Percentiles rank a stretch among this genome's conserved stretches.
These are phyloP conservation scores for Nakataea oryzae DNA, from an alignment of 2,329 filamentous ascomycete genomes.

Conservation along the genomic window DNA sequence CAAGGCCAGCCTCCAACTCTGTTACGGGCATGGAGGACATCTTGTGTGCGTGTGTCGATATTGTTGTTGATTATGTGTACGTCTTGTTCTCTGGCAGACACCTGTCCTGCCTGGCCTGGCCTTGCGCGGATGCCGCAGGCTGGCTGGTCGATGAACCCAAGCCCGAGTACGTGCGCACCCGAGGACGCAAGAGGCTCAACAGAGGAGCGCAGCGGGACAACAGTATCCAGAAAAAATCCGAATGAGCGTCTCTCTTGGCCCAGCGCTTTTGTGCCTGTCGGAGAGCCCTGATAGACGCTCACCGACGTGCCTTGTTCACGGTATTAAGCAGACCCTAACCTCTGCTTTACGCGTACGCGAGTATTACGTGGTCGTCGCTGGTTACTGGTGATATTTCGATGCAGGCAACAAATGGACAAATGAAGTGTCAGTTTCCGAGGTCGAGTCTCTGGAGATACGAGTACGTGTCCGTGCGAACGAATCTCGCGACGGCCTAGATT, in stretches of 20 bases:
- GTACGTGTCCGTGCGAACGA: background rate
- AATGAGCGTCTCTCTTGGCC: background rate
- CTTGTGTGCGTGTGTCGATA: constrained; percentile 19
- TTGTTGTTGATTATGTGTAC: constrained; percentile 24
- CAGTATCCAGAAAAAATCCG: background rate
- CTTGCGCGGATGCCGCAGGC: background rate
- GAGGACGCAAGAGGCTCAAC: background rate
- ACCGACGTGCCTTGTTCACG: background rate
- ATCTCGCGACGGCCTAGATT: background rate
- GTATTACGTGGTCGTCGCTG: background rate
- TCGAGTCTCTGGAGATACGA: background rate
- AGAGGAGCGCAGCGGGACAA: background rate
- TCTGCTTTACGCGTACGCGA: background rate
- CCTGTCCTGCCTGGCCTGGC: background rate
- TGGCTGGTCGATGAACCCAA: background rate
- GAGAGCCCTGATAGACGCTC: background rate
- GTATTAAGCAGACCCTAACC: background rate
- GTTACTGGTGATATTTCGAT: background rate
- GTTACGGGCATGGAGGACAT: constrained; percentile 65
- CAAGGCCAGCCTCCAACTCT: constrained; percentile 82
- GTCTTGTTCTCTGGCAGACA: background rate
- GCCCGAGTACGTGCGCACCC: background rate
- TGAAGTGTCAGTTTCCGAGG: background rate
- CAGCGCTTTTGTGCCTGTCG: background rate
- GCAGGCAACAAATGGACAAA: background rate